phyloP scores from a whole-genome alignment of 495 filamentous ascomycete genomes.

The Xylaria curta region DNA sequence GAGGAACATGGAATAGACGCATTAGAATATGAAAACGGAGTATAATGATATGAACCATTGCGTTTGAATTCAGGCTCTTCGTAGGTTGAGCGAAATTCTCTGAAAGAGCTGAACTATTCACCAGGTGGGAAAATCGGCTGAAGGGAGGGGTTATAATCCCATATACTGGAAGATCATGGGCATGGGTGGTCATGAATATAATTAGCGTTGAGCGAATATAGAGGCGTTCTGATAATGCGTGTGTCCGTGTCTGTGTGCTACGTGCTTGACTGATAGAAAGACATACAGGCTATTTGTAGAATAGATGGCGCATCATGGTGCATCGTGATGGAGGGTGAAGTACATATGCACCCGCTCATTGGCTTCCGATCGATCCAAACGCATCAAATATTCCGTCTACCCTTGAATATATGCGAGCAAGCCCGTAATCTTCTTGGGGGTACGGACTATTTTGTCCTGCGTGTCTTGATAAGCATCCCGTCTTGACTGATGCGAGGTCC shows the following conservation, averaged over 20 bases:
- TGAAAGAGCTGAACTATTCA: too few species aligned
- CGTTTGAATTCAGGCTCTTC: background rate
- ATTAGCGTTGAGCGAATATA: background rate
- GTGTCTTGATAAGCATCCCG: background rate
- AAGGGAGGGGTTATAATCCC: too few species aligned
- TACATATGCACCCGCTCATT: background rate
- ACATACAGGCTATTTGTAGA: slow-evolving; percentile 3
- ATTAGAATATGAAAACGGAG: background rate
- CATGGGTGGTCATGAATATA: too few species aligned
- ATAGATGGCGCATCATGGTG: background rate
- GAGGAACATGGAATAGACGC: background rate
- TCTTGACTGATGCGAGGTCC: background rate
- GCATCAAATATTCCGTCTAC: background rate
- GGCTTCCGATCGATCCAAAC: too few species aligned
- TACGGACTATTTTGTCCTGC: background rate
- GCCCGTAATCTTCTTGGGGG: background rate
- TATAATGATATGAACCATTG: background rate
- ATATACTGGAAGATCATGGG: too few species aligned
- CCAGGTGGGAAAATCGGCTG: too few species aligned
- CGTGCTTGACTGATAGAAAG: background rate
- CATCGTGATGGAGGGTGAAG: background rate
- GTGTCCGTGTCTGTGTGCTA: background rate
- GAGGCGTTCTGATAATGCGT: background rate
- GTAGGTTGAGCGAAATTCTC: background rate
- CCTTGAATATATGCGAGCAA: background rate